Percentiles rank a stretch among this genome's conserved stretches.
Evolutionary conservation across 106 monocot genomes (phyloP).

Genomic region (Allium sativum): DNA sequence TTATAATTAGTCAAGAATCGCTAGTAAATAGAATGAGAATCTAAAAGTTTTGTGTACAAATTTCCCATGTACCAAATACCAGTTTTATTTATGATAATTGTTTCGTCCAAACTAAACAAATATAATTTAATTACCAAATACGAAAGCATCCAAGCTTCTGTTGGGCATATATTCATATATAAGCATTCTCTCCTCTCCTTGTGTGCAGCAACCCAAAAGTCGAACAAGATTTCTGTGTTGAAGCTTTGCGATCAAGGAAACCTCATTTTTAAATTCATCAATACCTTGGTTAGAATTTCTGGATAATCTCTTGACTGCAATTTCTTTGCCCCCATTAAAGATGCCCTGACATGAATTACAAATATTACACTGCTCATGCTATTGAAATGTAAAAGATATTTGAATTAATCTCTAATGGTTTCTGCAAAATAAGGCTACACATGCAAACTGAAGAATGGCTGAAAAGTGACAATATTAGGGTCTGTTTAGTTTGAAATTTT

Average conservation of each 20-base stretch:
- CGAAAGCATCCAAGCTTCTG: conserved; percentile 8
- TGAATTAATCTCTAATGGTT: too few species aligned
- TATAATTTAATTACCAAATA: conserved; percentile 4
- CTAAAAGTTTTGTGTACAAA: too few species aligned
- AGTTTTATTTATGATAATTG: not conserved
- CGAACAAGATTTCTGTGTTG: conserved; percentile 39
- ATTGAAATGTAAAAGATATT: too few species aligned
- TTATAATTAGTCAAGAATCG: not conserved
- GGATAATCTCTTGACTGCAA: conserved; percentile 42
- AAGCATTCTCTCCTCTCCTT: conserved; percentile 31
- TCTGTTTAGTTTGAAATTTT: too few species aligned
- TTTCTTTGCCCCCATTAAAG: conserved; percentile 10
- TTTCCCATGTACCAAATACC: too few species aligned
- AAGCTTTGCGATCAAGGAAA: conserved; percentile 33
- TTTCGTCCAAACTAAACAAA: conserved; percentile 1
- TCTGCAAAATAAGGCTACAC: too few species aligned
- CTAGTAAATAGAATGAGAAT: too few species aligned
- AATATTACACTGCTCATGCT: too few species aligned
- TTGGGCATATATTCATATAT: conserved; percentile 12
- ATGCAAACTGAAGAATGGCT: too few species aligned
- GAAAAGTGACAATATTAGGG: too few species aligned
- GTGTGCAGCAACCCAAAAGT: conserved; percentile 31
- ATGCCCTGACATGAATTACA: conserved; percentile 16
- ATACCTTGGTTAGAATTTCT: conserved; percentile 28
- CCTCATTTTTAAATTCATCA: conserved; percentile 32